Conservation (phyloP, 1,284 basidiomycete genomes). For the Irpex lacteus region DNA sequence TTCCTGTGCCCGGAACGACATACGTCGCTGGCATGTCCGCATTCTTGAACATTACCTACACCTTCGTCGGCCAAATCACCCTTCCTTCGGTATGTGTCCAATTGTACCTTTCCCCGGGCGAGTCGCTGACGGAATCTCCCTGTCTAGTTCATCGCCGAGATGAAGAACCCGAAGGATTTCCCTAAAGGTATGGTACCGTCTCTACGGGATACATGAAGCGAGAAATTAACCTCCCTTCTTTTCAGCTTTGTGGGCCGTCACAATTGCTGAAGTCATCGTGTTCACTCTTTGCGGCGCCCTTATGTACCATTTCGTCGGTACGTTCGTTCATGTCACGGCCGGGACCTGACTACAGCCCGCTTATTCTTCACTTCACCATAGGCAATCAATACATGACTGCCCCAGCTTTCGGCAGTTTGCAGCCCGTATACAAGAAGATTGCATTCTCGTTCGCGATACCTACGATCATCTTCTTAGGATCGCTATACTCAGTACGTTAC, state of each 20-base stretch:
- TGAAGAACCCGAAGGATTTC: slow-evolving; percentile 62
- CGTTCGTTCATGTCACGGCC: background rate
- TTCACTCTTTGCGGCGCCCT: slow-evolving; percentile 63
- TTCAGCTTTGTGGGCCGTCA: slow-evolving; percentile 44
- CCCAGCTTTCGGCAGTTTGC: slow-evolving; percentile 46
- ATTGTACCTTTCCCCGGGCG: slow-evolving; percentile 17
- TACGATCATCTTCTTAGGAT: slow-evolving; percentile 48
- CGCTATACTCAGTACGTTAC: slow-evolving; percentile 36
- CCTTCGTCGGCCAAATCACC: slow-evolving; percentile 61
- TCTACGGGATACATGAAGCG: background rate
- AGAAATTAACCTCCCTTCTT: background rate
- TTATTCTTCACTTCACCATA: background rate
- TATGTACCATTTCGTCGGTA: slow-evolving; percentile 52
- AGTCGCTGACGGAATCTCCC: background rate
- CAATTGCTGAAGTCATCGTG: slow-evolving; percentile 51
- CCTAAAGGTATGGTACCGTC: slow-evolving; percentile 43
- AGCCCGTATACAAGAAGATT: slow-evolving; percentile 41
- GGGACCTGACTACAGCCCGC: too few species aligned
- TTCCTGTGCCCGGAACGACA: slow-evolving; percentile 44
- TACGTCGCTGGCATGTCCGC: slow-evolving; percentile 53
- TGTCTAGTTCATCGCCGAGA: slow-evolving; percentile 47
- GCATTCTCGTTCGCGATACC: slow-evolving; percentile 48
- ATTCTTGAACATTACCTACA: slow-evolving; percentile 52
- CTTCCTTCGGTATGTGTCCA: slow-evolving; percentile 32
- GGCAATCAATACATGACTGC: slow-evolving; percentile 45